Conservation (phyloP, 805 yeast genomes). For the Wickerhamomyces canadensis region DNA sequence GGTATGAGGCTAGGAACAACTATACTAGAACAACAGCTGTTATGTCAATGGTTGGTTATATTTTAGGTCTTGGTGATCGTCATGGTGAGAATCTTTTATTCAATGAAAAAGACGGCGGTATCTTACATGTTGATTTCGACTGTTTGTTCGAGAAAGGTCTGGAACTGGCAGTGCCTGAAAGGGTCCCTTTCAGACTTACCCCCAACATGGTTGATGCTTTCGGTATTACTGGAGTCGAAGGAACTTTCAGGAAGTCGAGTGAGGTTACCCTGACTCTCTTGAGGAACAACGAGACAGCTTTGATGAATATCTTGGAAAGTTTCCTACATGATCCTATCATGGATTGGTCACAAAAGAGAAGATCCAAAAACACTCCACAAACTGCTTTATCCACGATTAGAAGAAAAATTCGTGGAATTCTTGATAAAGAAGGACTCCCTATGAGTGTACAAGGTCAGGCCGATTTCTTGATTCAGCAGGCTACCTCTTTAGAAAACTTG, state of each 20-base stretch:
- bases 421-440: constrained; percentile 77
- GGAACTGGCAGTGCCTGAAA: constrained; percentile 78
- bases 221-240: constrained; percentile 87
- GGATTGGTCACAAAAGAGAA: constrained; percentile 57
- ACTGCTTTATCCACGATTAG: constrained; percentile 68
- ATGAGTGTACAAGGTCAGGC: constrained; percentile 92
- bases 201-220: constrained; percentile 84
- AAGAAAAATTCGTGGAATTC: constrained; percentile 77
- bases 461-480: constrained; percentile 79
- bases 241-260: constrained; percentile 77
- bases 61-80: constrained; percentile 92
- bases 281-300: constrained; percentile 71
- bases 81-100: constrained; percentile 89
- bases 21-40: constrained; percentile 84
- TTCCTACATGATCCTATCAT: constrained; percentile 89
- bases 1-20: constrained; percentile 76
- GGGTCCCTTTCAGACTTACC: constrained; percentile 91
- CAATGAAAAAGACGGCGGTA: constrained; percentile 66
- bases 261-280: constrained; percentile 75
- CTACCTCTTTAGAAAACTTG: constrained; percentile 64
- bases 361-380: constrained; percentile 45
- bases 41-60: constrained; percentile 95
- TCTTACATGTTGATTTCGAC: constrained; percentile 94
- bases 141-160: constrained; percentile 83
- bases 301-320: constrained; percentile 89